phyloP scores from a whole-genome alignment of 306 rosid genomes.

The Trifolium subterraneum region DNA sequence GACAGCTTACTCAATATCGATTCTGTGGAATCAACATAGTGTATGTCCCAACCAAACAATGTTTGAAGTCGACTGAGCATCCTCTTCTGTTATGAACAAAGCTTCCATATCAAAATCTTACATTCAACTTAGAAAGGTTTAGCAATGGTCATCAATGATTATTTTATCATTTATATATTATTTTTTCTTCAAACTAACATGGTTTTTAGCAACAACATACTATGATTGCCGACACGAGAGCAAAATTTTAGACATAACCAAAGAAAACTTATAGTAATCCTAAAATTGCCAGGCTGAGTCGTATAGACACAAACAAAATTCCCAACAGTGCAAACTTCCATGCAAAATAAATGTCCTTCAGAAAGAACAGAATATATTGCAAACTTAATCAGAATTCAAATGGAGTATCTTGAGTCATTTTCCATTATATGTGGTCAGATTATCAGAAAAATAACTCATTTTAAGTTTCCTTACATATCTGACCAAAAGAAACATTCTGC shows the following conservation, averaged over 20 bases:
- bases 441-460: slow-evolving; percentile 33
- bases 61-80: slow-evolving; percentile 71
- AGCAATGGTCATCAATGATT: slow-evolving; percentile 25
- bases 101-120: slow-evolving; percentile 39
- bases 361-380: slow-evolving; percentile 4
- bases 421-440: neutral
- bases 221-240: neutral
- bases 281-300: neutral
- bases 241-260: slow-evolving; percentile 16
- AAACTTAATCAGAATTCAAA: slow-evolving; percentile 11
- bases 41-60: slow-evolving; percentile 78
- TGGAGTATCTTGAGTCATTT: neutral
- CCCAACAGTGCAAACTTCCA: slow-evolving; percentile 8
- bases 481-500: slow-evolving; percentile 25
- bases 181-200: slow-evolving; percentile 7
- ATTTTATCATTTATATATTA: slow-evolving; percentile 1
- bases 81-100: slow-evolving; percentile 66
- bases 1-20: slow-evolving; percentile 62
- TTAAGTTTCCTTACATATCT: slow-evolving; percentile 31
- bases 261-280: neutral
- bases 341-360: slow-evolving; percentile 16
- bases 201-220: slow-evolving; percentile 15
- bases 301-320: slow-evolving; percentile 5
- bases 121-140: slow-evolving; percentile 21
- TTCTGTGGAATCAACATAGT: slow-evolving; percentile 73